Evolutionary conservation across 2,329 filamentous ascomycete genomes (phyloP), one percentile per base, ranked within the genome.

Genomic region (Incumbomyces delicatus): DNA sequence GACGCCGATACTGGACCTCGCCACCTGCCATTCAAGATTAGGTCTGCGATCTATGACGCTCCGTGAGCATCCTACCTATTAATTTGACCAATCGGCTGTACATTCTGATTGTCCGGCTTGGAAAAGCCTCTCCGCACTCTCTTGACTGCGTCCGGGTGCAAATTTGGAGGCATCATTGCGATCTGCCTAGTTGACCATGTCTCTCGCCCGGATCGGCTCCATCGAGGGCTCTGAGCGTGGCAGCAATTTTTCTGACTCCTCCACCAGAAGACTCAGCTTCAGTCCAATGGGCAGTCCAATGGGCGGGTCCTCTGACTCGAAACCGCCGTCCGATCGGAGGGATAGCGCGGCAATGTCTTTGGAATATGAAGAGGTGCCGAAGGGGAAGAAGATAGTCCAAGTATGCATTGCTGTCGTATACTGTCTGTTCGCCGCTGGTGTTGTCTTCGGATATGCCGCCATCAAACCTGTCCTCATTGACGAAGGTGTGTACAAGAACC

Each of bases 361-460:
- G 29, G 38, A 52, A 33, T 55, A 37, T 40, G 50, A 47, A 35
- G 75, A 81, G 59, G 72, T 79, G 27, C 67, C 69, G 50, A 71
- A 67, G 48, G 63, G 66, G 49, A 77, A 71, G 58, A 65, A 76
- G 52, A 68, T 78, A 50, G 81, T 76, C 13, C 85, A 90, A 66
- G 77, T 89, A n/a, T 65, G 67, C 34, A 69, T 77, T 39, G 83
- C 81, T 5, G 78, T 86, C 1, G 57, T 85, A 10, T 85, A 84
- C 61, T 90, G 85, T 63, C 75, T 89, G 31, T 73, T 94, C 50
- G 80, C 85, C 6, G 82, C 87, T 3, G 89, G 87, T 1, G 71
- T 88, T 34, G 79, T 92, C 14, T 92, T 92, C 65, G 87, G 87
- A 30, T 94, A 87, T 63, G 87, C 87, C 12, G 86, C 87, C 11